Evolutionary conservation across 139 green algal genomes (phyloP), one percentile per base, ranked within the genome.

Genomic region (Trebouxia sp.): DNA sequence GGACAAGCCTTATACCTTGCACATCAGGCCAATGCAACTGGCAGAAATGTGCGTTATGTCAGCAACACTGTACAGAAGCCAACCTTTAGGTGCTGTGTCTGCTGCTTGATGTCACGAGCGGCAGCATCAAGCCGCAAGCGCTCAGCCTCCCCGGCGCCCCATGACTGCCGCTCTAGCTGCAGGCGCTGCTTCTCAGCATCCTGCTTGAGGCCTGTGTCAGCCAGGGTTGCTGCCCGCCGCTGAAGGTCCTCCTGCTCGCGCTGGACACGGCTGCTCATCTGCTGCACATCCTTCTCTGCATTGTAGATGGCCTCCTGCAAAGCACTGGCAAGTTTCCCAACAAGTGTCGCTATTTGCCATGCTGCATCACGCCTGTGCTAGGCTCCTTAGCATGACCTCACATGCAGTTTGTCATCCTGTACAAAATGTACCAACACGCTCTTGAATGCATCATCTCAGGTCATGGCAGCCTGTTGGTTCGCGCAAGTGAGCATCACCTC

Each of bases 201-300:
- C 47, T 78, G 77, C 74, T 51, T 43, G 22, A 65, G 72, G 10
- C 69, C 53, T 0, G 77, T 84, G 3, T 88, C 83, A 10, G 79
- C 75, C 37, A 86, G 66, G 0, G 65, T 69, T 0, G 83, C 53
- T 0, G 83, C 82, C 45, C 77, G 76, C 30, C 77, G 56, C 5
- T 55, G 62, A 0, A 84, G 50, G 35, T 88, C 79, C 0, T 51
- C 76, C 67, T 86, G 78, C 76, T 88, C 79, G 20, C n/a, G 38
- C 67, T 86, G 67, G 56, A 88, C 50, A 30, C 51, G 51, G 12
- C 22, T 32, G 15, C 84, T 81, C 47, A 77, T 41, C 26, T 80
- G 65, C 0, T 62, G 51, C 37, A 83, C 38, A 66, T 87, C 76
- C 20, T 39, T 75, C 53, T 87, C 79, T 1, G 78, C 83, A 24